These are phyloP conservation scores for Vaccinium macrocarpon DNA, from an alignment of 148 eudicot genomes.

Conservation along the genomic window DNA sequence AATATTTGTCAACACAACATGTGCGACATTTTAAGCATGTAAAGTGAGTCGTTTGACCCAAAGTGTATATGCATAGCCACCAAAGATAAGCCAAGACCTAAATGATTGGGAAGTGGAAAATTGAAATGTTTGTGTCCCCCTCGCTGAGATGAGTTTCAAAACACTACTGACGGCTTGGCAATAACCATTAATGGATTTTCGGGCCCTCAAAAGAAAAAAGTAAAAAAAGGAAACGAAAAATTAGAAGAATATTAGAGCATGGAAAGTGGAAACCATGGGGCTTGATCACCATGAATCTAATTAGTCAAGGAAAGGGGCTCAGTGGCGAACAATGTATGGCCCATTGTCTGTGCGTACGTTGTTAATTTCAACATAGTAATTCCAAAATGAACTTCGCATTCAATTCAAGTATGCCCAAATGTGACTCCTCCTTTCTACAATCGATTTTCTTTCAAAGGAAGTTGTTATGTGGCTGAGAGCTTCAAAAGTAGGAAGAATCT, in stretches of 20 bases:
- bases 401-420: not conserved
- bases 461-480: not conserved
- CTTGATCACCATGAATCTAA: too few species aligned
- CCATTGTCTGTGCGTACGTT: not conserved
- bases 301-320: slow-evolving; percentile 2
- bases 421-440: not conserved
- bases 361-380: not conserved
- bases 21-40: too few species aligned
- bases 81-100: too few species aligned
- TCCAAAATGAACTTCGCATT: not conserved
- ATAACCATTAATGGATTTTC: not conserved
- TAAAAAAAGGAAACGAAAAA: too few species aligned
- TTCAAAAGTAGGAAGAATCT: not conserved
- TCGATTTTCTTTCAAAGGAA: not conserved
- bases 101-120: too few species aligned
- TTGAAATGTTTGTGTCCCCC: too few species aligned
- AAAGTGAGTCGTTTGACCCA: too few species aligned
- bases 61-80: too few species aligned
- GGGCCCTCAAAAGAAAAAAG: too few species aligned
- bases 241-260: not conserved
- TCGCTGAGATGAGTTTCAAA: too few species aligned
- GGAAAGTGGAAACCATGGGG: not conserved
- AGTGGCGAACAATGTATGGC: not conserved
- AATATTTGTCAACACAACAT: too few species aligned
- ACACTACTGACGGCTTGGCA: too few species aligned